Evolutionary conservation across 257 asterid species (phyloP).

Genomic region (Echites panduratus): DNA sequence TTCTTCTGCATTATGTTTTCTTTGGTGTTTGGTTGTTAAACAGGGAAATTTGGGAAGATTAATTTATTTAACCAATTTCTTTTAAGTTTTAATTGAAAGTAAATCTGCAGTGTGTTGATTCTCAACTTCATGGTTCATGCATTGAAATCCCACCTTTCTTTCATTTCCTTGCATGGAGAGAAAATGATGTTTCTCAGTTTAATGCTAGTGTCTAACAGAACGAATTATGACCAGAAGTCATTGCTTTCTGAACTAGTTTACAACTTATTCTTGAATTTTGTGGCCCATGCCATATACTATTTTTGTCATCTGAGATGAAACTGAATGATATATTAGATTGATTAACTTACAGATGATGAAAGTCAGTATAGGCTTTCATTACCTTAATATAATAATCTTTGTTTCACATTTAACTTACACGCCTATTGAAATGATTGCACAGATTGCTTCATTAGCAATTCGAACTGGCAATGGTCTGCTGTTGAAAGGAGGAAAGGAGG

Average conservation of each 20-base stretch:
- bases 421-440: constrained; percentile 15
- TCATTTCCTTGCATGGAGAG: not conserved
- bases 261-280: not conserved
- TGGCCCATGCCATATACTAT: not conserved
- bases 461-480: constrained; percentile 86
- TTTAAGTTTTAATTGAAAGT: constrained; percentile 3
- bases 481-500: constrained; percentile 88
- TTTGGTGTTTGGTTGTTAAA: not conserved
- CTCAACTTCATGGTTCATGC: not conserved
- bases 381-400: not conserved
- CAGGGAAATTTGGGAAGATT: not conserved
- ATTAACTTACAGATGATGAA: not conserved
- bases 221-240: not conserved
- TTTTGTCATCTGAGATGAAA: not conserved
- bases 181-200: too few relatives aligned
- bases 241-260: not conserved
- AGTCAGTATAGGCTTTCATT: not conserved
- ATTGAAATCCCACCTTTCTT: not conserved
- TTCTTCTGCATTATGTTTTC: not conserved
- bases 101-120: not conserved
- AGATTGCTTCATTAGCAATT: constrained; percentile 82
- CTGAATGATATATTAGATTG: not conserved
- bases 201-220: not conserved
- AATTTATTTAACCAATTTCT: not conserved
- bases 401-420: constrained; percentile 6